Evolutionary conservation across 257 asterid genomes (phyloP).

Genomic region (Ballota nigra): DNA sequence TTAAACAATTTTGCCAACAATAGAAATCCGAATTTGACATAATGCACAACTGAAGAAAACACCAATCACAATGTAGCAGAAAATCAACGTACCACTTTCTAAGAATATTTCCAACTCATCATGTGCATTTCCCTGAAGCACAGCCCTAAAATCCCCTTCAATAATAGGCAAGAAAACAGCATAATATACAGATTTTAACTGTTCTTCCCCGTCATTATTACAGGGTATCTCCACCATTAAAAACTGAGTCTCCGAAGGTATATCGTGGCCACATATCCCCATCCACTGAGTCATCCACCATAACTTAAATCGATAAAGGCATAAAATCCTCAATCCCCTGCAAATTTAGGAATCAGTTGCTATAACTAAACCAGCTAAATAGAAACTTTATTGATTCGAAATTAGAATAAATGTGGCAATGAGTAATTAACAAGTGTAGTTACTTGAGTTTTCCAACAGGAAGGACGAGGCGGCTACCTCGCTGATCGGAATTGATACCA

Average conservation of each 20-base stretch:
- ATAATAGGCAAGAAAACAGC: conserved; percentile 72
- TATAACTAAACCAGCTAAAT: neutral
- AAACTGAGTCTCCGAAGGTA: conserved; percentile 82
- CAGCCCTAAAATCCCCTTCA: conserved; percentile 89
- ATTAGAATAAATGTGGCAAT: neutral
- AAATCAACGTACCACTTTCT: conserved; percentile 67
- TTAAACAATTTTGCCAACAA: neutral
- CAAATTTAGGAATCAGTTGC: conserved; percentile 4
- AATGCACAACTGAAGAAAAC: neutral
- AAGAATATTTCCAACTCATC: conserved; percentile 75
- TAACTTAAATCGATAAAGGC: conserved; percentile 66
- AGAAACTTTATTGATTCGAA: neutral
- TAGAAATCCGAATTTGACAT: neutral
- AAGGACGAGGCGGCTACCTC: conserved; percentile 54
- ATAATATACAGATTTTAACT: conserved; percentile 28
- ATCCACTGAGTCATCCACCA: conserved; percentile 96
- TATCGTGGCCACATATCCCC: conserved; percentile 62
- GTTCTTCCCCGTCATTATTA: conserved; percentile 16
- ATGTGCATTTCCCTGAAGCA: conserved; percentile 74
- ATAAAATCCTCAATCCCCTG: conserved; percentile 70
- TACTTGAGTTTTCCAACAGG: conserved; percentile 76
- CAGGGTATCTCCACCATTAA: conserved; percentile 57
- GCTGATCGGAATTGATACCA: conserved; percentile 55
- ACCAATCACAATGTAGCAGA: neutral
- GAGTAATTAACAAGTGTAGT: too few species aligned